Conservation (phyloP, 208 protist species). For the Acanthamoeba divionensis region DNA sequence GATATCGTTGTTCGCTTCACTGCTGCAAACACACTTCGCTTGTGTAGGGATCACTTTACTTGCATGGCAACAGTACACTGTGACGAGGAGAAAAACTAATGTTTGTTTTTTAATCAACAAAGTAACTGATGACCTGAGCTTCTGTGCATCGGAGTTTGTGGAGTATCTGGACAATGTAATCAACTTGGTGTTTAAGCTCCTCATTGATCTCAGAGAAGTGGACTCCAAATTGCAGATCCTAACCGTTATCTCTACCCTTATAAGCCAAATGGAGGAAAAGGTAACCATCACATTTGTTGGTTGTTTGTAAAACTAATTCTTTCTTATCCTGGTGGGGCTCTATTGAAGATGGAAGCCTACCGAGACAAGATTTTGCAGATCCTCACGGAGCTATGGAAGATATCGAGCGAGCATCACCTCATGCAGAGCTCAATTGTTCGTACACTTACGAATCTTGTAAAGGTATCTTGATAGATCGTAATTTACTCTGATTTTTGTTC, state of each 20-base stretch:
- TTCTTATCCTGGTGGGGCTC: neutral
- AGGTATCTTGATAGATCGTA: neutral
- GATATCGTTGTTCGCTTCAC: slow-evolving; percentile 39
- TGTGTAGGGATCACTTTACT: neutral
- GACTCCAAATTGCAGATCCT: slow-evolving; percentile 50
- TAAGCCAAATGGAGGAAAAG: slow-evolving; percentile 24
- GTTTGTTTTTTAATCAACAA: no score
- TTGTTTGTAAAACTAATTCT: neutral
- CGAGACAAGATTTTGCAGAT: neutral
- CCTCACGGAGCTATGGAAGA: slow-evolving; percentile 24
- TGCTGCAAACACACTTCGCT: slow-evolving; percentile 12
- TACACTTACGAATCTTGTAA: neutral
- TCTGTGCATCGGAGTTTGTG: slow-evolving; percentile 3
- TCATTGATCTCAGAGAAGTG: neutral
- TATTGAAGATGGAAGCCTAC: slow-evolving; percentile 37
- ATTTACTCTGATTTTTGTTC: neutral
- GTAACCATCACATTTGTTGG: neutral
- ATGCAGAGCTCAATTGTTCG: slow-evolving; percentile 46
- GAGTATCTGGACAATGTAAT: slow-evolving; percentile 25
- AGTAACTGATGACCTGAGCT: slow-evolving; percentile 32
- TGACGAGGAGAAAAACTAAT: no score
- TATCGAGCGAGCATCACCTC: slow-evolving; percentile 20
- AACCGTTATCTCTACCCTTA: slow-evolving; percentile 30
- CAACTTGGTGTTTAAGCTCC: slow-evolving; percentile 26
- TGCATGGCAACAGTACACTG: no score